phyloP scores from a whole-genome alignment of 139 green algal genomes.

The Chlorella sorokiniana region DNA sequence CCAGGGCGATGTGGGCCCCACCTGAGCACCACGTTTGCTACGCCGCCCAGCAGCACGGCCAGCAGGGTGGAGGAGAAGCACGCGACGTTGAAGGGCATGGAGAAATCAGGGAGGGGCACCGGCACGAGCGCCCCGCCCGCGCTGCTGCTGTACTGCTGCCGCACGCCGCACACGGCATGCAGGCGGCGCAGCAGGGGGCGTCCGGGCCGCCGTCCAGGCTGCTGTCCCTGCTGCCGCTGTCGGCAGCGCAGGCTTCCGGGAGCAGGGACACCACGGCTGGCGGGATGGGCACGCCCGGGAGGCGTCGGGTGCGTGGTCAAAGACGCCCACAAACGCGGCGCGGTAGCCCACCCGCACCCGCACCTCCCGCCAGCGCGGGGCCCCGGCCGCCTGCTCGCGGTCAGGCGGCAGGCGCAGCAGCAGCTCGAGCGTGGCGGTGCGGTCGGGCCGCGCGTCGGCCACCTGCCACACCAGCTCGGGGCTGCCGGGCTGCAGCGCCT shows the following conservation, averaged over 20 bases:
- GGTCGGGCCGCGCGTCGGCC: constrained; percentile 6
- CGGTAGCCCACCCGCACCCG: constrained; percentile 66
- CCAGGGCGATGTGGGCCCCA: neutral
- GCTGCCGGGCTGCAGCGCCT: neutral
- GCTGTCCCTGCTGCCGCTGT: neutral
- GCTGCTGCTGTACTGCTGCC: constrained; percentile 11
- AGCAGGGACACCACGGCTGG: constrained; percentile 63
- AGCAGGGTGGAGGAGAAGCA: constrained; percentile 88
- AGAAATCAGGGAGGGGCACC: constrained; percentile 88
- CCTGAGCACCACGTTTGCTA: constrained; percentile 59
- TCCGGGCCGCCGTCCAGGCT: neutral
- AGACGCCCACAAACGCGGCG: constrained; percentile 69
- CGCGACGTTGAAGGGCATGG: constrained; percentile 96
- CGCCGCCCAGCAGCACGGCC: constrained; percentile 73
- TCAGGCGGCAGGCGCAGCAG: constrained; percentile 34
- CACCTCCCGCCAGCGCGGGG: constrained; percentile 20
- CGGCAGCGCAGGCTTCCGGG: constrained; percentile 1
- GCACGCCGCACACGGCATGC: neutral
- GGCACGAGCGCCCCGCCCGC: constrained; percentile 54
- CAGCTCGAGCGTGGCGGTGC: constrained; percentile 22
- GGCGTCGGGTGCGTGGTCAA: constrained; percentile 77
- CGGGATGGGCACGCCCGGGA: constrained; percentile 89
- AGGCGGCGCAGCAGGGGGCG: constrained; percentile 2
- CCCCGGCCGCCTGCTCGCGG: constrained; percentile 64
- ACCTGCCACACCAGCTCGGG: constrained; percentile 7